These are phyloP conservation scores for Miamiensis avidus DNA, from an alignment of 169 alveolate species.

Conservation along the genomic window DNA sequence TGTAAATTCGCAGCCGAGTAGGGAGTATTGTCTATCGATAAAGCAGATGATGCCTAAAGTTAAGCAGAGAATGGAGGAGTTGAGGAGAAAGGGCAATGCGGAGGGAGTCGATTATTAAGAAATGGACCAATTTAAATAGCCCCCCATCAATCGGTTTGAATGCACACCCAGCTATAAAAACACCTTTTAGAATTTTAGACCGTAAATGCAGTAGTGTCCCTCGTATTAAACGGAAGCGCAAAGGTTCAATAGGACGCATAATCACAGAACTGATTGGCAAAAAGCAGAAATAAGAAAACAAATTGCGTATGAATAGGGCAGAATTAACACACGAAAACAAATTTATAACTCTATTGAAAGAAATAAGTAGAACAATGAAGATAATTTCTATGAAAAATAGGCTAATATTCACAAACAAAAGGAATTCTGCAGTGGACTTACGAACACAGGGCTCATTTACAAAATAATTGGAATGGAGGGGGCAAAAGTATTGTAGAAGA, in stretches of 20 bases:
- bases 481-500: neutral
- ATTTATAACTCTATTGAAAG: neutral
- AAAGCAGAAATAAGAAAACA: constrained; percentile 9
- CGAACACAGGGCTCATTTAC: constrained; percentile 3
- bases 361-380: neutral
- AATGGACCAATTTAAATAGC: too few relatives aligned
- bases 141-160: neutral
- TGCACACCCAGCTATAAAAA: neutral
- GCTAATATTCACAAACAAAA: constrained; percentile 7
- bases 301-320: constrained; percentile 12
- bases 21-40: neutral
- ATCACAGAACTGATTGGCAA: constrained; percentile 21
- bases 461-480: neutral
- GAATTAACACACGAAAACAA: constrained; percentile 13
- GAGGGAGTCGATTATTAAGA: neutral
- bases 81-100: neutral
- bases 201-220: neutral
- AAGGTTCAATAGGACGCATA: neutral
- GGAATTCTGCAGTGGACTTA: constrained; percentile 22
- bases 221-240: neutral
- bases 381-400: neutral
- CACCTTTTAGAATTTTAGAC: neutral
- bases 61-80: neutral
- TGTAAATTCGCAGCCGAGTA: neutral
- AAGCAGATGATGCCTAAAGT: neutral